Evolutionary conservation across 768 basidiomycete genomes (phyloP).

Genomic region (Podaxis carcinomalis): DNA sequence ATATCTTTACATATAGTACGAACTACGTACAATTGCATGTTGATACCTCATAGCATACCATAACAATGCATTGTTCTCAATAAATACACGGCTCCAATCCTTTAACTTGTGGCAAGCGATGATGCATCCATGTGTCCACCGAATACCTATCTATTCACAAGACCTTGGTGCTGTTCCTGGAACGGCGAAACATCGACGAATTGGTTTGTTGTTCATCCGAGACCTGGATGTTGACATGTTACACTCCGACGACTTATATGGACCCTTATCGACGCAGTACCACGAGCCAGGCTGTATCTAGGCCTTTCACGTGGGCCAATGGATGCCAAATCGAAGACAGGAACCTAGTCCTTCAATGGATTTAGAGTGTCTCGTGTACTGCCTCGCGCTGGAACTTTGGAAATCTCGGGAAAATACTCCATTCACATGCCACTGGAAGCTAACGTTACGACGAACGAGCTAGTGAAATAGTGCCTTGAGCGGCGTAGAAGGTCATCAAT

Average conservation of each 20-base stretch:
- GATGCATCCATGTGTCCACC: not conserved
- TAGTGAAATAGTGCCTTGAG: not conserved
- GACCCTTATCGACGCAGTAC: not conserved
- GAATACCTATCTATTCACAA: not conserved
- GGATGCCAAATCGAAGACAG: not conserved
- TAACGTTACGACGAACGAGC: not conserved
- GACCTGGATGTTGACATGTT: not conserved
- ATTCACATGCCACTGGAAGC: not conserved
- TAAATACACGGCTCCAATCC: not conserved
- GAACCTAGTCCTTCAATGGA: not conserved
- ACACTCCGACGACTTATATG: not conserved
- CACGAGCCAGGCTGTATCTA: not conserved
- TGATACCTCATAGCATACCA: conserved; percentile 10
- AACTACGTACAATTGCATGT: conserved; percentile 6
- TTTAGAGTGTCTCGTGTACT: not conserved
- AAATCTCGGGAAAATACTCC: conserved; percentile 1
- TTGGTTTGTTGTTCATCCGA: not conserved
- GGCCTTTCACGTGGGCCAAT: conserved; percentile 3
- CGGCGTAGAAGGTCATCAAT: not conserved
- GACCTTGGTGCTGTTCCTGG: not conserved
- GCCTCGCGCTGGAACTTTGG: not conserved
- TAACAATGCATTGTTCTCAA: conserved; percentile 1
- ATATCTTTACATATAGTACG: not conserved
- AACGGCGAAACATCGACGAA: conserved; percentile 3
- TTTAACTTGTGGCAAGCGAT: too few relatives aligned